Evolutionary conservation across 2,329 filamentous ascomycete genomes (phyloP), one percentile per base, ranked within the genome.

Genomic region (Trichoderma pleuroti): DNA sequence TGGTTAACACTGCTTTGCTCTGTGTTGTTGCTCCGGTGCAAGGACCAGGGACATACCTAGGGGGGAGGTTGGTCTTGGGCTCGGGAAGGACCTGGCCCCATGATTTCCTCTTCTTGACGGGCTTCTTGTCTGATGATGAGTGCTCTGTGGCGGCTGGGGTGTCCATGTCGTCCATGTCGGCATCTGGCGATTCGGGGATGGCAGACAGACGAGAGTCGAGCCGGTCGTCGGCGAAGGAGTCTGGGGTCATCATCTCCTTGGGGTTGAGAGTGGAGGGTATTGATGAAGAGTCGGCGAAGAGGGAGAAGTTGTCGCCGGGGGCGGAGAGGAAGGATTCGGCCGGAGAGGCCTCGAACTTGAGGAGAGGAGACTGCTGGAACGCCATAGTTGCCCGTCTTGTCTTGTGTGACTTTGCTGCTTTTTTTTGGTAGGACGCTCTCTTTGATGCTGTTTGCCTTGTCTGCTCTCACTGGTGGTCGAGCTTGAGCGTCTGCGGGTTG

Each of bases 61-160:
- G 95, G 72, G 95, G 95, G 9, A 98, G 89, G 78, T 95, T 97
- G 36, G 96, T 98, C 87, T 98, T 98, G 56, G 96, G 96, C 79
- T 97, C 93, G 21, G 96, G 96, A 52, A 98, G 90, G 80, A 97
- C 93, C 82, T 99, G 96, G 63, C 96, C 96, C 96, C 96, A 99
- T 62, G 96, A 98, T 84, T 98, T 99, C 77, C 96, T 88, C 89
- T 98, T 98, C 89, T 98, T 98, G 42, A 87, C 84, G 1, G 88
- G 86, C 84, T 93, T 96, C 86, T 92, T 93, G 60, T 91, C 87
- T 0, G 77, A 72, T 1, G 76, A 71, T 1, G 76, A 70, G 8
- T 73, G 67, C 36, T 74, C 66, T 12, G 36, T 6, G 32, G 16
- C 14, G 49, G 46, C 21, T 18, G 63, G 4, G 12, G 39, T 21